Evolutionary conservation across 2,329 filamentous ascomycete species (phyloP), one percentile per base, ranked within the genome.

Genomic region (Ceratocystiopsis sp.): DNA sequence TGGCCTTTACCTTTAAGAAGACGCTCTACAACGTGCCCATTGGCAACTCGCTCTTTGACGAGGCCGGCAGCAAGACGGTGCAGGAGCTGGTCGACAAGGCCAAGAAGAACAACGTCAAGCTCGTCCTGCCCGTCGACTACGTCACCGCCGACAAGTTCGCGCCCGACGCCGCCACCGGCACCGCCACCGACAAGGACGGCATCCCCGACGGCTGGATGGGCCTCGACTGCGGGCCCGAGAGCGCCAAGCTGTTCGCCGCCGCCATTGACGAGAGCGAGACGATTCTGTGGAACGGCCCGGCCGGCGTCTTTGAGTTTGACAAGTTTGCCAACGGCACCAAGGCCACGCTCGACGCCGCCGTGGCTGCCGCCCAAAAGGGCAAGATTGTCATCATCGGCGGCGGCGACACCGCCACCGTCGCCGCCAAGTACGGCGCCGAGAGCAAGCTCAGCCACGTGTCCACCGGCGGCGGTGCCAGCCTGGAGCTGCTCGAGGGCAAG

Each of bases 1-100:
- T 98, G 91, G 87, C 91, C 50, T 98, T 96, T 71, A 98, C 91
- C 55, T 98, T 98, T 77, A 96, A 96, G 76, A 98, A 98, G 77
- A 89, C 85, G n/a, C 75, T 96, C 45, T 76, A 95, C 66, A 71
- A 75, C 60, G 79, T 96, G 57, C 74, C 79, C 63, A 98, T 98
- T 53, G 91, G 91, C 48, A 78, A 78, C 69, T 91, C 72, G 42
- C 74, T 98, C 56, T 98, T 93, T 61, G 91, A 98, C 56, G 84
- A 95, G 70, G 80, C 80, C 42, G 91, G 91, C 54, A 75, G 81
- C 71, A 85, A 95, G 78, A 95, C 84, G 37, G 89, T 96, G 46
- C 77, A 72, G 49, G 70, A 83, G 55, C 75, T 98, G 51, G 73
- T 94, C 50, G 80, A 89, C 66, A 98, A 96, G 78, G 91, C 93